phyloP scores from a whole-genome alignment of 306 rosid species.

The Begonia fuchsioides region DNA sequence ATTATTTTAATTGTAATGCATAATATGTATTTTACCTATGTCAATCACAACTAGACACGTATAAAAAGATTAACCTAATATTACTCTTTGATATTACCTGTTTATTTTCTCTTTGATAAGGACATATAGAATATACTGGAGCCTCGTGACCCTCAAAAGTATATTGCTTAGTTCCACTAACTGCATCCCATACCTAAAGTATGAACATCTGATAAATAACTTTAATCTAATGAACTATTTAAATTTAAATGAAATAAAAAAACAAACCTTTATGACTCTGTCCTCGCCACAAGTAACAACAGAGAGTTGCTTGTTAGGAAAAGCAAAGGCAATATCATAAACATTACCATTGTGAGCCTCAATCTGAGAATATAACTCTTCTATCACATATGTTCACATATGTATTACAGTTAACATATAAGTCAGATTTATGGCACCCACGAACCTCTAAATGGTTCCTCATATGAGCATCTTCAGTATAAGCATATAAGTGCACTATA shows the following conservation, averaged over 20 bases:
- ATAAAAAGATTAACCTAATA: too few relatives aligned
- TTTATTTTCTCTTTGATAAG: constrained; percentile 91
- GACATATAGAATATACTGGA: constrained; percentile 88
- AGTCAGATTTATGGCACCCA: constrained; percentile 8
- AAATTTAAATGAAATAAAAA: constrained; percentile 11
- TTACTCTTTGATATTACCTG: constrained; percentile 50
- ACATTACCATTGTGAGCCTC: constrained; percentile 96
- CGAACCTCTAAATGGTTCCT: constrained; percentile 90
- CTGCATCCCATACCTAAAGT: constrained; percentile 93
- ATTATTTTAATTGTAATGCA: too few relatives aligned
- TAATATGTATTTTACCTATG: too few relatives aligned
- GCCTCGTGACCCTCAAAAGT: constrained; percentile 94
- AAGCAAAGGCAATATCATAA: constrained; percentile 92
- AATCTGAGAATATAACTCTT: constrained; percentile 30
- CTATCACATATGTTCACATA: too few relatives aligned
- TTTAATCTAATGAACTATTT: constrained; percentile 8
- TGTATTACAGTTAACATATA: not conserved
- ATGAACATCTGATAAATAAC: constrained; percentile 12
- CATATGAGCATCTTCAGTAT: constrained; percentile 74
- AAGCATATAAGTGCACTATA: constrained; percentile 83
- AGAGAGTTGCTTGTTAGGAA: constrained; percentile 89
- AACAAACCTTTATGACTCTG: constrained; percentile 87
- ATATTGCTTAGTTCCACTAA: constrained; percentile 53
- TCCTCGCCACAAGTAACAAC: constrained; percentile 95
- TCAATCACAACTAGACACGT: too few relatives aligned